Conservation (phyloP, 805 yeast genomes). For the Metschnikowia anglica region DNA sequence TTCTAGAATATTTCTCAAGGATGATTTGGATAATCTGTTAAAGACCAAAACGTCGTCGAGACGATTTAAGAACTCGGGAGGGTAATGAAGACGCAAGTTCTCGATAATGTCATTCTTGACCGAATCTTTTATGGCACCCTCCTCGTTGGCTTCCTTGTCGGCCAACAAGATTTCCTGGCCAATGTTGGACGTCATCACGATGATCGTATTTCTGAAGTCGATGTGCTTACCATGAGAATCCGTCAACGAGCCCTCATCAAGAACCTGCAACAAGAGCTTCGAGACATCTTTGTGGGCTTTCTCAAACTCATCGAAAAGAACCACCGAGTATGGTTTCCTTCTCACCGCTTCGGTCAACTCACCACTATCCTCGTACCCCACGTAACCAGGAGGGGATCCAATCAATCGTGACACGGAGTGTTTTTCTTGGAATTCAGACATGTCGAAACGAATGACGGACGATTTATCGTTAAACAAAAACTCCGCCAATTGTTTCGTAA, state of each 20-base stretch:
- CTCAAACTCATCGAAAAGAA: conserved; percentile 93
- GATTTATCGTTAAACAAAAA: conserved; percentile 87
- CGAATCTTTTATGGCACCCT: conserved; percentile 54
- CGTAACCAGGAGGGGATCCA: conserved; percentile 98
- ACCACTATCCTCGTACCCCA: conserved; percentile 94
- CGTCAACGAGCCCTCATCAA: conserved; percentile 92
- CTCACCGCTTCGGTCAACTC: conserved; percentile 95
- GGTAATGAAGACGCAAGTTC: conserved; percentile 67
- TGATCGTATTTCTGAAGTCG: conserved; percentile 91
- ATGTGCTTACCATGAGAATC: conserved; percentile 94
- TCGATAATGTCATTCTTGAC: conserved; percentile 63
- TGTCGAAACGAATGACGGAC: conserved; percentile 88
- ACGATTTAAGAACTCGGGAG: conserved; percentile 95
- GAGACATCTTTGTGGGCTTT: conserved; percentile 97
- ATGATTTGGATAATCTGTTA: conserved; percentile 78
- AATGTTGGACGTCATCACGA: conserved; percentile 94
- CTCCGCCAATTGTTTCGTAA: conserved; percentile 89
- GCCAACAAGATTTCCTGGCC: conserved; percentile 86
- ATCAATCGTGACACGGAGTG: conserved; percentile 87
- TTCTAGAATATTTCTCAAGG: conserved; percentile 78
- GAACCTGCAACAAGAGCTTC: conserved; percentile 82
- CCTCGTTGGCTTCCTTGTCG: conserved; percentile 58
- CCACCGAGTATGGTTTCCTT: conserved; percentile 91
- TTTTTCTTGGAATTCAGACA: conserved; percentile 97
- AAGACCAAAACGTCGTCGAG: conserved; percentile 92